Percentiles rank a stretch among this genome's conserved stretches.
phyloP scores from a whole-genome alignment of 2,329 filamentous ascomycete species.

The Pseudocercospora musae region DNA sequence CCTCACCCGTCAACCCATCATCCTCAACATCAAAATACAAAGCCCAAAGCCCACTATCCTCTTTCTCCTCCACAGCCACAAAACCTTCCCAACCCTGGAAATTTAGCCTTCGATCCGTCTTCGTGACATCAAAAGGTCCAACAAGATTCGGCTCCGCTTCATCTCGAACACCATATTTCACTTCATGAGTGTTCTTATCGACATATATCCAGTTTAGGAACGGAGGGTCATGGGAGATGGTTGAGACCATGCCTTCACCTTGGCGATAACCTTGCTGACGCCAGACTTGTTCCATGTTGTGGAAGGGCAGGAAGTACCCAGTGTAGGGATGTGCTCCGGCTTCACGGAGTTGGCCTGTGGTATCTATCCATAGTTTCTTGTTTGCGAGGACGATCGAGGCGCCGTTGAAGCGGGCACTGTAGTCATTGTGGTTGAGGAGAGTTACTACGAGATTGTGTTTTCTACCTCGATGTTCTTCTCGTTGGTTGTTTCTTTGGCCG shows the following conservation, averaged over 20 bases:
- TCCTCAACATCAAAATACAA: conserved; percentile 50
- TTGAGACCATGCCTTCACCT: conserved; percentile 46
- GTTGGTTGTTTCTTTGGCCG: conserved; percentile 33
- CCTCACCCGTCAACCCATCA: conserved; percentile 39
- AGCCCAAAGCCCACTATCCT: conserved; percentile 45
- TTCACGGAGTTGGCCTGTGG: conserved; percentile 20
- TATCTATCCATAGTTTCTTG: conserved; percentile 42
- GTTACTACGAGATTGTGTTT: conserved; percentile 33
- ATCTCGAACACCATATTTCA: conserved; percentile 58
- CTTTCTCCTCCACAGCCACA: conserved; percentile 51
- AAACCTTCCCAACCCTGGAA: conserved; percentile 58
- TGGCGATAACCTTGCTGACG: conserved; percentile 35
- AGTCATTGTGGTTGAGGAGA: conserved; percentile 25
- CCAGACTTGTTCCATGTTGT: conserved; percentile 39
- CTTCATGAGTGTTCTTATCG: conserved; percentile 56
- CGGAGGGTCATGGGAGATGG: conserved; percentile 52
- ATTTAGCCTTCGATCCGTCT: conserved; percentile 54
- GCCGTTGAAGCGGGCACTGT: conserved; percentile 30
- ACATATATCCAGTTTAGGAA: conserved; percentile 67
- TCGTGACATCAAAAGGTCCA: conserved; percentile 80
- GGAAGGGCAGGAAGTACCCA: conserved; percentile 49
- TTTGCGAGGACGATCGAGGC: conserved; percentile 35
- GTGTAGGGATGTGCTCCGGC: conserved; percentile 43
- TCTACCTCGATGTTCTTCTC: conserved; percentile 34
- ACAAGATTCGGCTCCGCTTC: conserved; percentile 66